phyloP scores from a whole-genome alignment of 768 basidiomycete species.

The Tulasnella sp. region DNA sequence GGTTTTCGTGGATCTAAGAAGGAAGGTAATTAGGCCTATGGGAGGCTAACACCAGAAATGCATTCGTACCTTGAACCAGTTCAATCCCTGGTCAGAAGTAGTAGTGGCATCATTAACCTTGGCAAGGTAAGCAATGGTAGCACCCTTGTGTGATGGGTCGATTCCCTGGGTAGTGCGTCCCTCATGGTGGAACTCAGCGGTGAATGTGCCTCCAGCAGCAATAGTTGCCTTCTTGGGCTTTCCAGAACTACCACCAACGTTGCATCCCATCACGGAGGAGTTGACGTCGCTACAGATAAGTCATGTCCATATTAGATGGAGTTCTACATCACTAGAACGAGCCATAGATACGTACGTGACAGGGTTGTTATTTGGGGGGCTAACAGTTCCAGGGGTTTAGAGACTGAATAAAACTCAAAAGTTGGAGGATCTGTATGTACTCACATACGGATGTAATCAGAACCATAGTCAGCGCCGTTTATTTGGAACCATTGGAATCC shows the following conservation, averaged over 20 bases:
- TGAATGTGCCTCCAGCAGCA: conserved; percentile 20
- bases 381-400: too few species aligned
- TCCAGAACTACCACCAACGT: too few species aligned
- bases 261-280: conserved; percentile 26
- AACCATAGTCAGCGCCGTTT: too few species aligned
- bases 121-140: conserved; percentile 22
- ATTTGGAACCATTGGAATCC: too few species aligned
- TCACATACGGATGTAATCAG: too few species aligned
- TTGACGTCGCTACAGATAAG: too few species aligned
- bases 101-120: conserved; percentile 34
- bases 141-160: conserved; percentile 39
- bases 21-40: too few species aligned
- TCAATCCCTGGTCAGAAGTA: conserved; percentile 31
- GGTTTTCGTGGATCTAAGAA: too few species aligned
- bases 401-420: too few species aligned
- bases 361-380: conserved; percentile 41
- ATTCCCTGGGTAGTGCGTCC: conserved; percentile 41
- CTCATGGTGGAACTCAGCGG: conserved; percentile 44
- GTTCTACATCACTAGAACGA: conserved; percentile 32
- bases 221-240: background rate
- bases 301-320: conserved; percentile 31
- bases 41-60: conserved; percentile 36
- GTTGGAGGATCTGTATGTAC: too few species aligned
- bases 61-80: conserved; percentile 43
- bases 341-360: conserved; percentile 42